A percentile compares a stretch with the other conserved stretches of the same genome.
These are phyloP conservation scores for Diaporthe aspalathi DNA, from an alignment of 2,329 filamentous ascomycete genomes.

Conservation along the genomic window DNA sequence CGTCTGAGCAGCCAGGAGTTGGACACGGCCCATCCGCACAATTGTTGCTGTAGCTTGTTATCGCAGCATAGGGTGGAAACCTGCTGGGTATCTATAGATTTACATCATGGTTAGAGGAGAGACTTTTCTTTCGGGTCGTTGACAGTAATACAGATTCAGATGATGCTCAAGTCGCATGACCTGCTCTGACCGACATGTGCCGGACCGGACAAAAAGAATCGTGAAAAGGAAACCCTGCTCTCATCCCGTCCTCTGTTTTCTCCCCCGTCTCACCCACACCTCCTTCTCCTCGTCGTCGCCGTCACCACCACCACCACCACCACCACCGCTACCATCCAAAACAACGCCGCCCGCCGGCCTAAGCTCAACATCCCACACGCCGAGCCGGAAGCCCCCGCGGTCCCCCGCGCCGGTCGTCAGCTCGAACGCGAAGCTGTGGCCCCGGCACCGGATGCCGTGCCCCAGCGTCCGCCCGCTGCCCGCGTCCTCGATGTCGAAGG, in stretches of 20 bases:
- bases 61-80: too few relatives aligned
- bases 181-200: too few relatives aligned
- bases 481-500: conserved; percentile 37
- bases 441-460: conserved; percentile 28
- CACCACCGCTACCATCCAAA: too few relatives aligned
- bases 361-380: conserved; percentile 36
- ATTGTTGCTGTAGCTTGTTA: too few relatives aligned
- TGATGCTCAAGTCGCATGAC: too few relatives aligned
- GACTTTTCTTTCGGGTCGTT: too few relatives aligned
- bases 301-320: background rate
- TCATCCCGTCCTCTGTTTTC: background rate
- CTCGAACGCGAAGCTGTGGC: conserved; percentile 37
- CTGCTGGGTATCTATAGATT: too few relatives aligned
- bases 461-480: conserved; percentile 20
- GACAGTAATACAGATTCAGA: too few relatives aligned
- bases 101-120: too few relatives aligned
- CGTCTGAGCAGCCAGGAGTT: background rate
- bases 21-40: too few relatives aligned
- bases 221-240: background rate
- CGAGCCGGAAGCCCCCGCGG: conserved; percentile 32
- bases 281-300: conserved; percentile 12
- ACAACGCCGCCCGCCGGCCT: conserved; percentile 1
- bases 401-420: conserved; percentile 34
- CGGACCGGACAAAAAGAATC: background rate
- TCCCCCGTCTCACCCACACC: conserved; percentile 30